Evolutionary conservation across 2,329 filamentous ascomycete species (phyloP), one percentile per base, ranked within the genome.

Genomic region (Apiospora sp.): DNA sequence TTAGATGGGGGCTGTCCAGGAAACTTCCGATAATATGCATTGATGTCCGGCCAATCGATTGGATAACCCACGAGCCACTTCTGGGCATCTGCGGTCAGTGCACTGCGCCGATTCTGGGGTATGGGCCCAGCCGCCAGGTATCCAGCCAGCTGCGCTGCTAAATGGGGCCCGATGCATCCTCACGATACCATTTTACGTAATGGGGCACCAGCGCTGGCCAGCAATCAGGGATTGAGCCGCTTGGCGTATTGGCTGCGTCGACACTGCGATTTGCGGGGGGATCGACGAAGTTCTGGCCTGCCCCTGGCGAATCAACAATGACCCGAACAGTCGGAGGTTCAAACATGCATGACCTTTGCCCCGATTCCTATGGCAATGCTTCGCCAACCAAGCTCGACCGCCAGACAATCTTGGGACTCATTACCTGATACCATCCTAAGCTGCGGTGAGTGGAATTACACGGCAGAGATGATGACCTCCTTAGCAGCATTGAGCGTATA

Each of bases 251-350:
- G 3, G 43, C 48, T 7, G 78, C 77, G 72, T 81, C 12, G 80
- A 77, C 43, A 81, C 76, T n/a, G 79, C 79, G 71, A 80, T 80
- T 70, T 79, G 75, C 43, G 78, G 74, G 48, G 87, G 88, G 78
- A 30, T 92, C 89, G 79, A 89, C 84, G 5, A 92, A 80, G 79
- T 91, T 91, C 41, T 84, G 86, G n/a, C 90, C 90, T 10, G 92
- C 89, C 64, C 89, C 90, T 0, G 88, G 89, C 1, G 87, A 82
- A 76, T 91, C 84, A 8, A 64, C 8, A 14, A 64, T 14, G 3
- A 64, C 58, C 58, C 19, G 58, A 41, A 64, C 22, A 22, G 30
- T 14, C 13, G 41, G 58, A 24, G 34, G 13, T 6, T 41, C 8
- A 34, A 64, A 19, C 34, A 64, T 22, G 34, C 34, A 64, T 22